Base-by-base conservation (phyloP, 2,329 filamentous ascomycete genomes). In the Aspergillus japonicus region DNA sequence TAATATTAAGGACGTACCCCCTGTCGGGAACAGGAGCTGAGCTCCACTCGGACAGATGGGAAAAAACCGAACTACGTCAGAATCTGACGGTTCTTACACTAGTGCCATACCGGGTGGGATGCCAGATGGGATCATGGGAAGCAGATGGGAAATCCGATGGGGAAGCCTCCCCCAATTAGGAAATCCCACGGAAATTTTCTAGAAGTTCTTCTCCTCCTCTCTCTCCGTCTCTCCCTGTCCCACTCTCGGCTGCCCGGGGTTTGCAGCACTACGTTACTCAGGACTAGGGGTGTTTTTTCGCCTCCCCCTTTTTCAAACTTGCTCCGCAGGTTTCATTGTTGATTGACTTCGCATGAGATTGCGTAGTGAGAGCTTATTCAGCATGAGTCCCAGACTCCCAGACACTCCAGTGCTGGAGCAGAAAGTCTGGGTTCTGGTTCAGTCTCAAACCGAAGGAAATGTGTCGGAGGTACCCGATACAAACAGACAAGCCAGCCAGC, bases 121-220 rank as follows among this genome's bases (percentile, higher is more conserved):
- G 60, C 62, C 62, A 64, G 61, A 61, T 60, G 53, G 23, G 23
- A 23, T 23, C 23, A 23, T 23, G 23, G 47, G 47, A 44, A 10
- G 14, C 33, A 35, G 19, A 19, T 49, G 49, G 50, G 33, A 12
- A 35, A 16, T 16, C 33, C 12, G 33, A 35, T 35, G 33, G 12
- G 33, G 14, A 35, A 16, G 12, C 11, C 26, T 8, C 26, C 12
- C 64, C 62, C 54, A 58, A 66, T 66, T 54, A n/a, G 66, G 67
- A 62, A 69, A 68, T 66, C 33, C 57, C 44, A 67, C 39, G 53
- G 67, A 69, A 69, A 58, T 57, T 67, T 69, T 69, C 67, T 66
- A 67, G 67, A 69, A 69, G 58, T 54, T 59, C 62, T 52, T 60
- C 21, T 21, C 21, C 21, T 7, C 16, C 16, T 44, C 7, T 44